Evolutionary conservation across 1,284 basidiomycete species (phyloP), one percentile per base, ranked within the genome.

Genomic region (Puccinia sorghi): DNA sequence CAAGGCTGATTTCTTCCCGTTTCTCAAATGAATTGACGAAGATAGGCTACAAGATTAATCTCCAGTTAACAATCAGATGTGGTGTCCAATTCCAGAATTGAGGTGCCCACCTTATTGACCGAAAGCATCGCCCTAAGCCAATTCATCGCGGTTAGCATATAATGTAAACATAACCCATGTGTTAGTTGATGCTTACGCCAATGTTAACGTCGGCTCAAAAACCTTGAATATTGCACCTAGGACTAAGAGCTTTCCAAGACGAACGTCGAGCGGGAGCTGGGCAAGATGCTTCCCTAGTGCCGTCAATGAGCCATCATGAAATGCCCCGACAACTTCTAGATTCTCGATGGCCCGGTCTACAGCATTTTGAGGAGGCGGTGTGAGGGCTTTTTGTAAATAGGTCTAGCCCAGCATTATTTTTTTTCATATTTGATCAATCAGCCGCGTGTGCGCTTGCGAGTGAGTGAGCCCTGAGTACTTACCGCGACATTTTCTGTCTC

Each of bases 21-120:
- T 90, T 90, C 46, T 96, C 93, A 83, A 91, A 88, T 0, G 93
- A 92, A 72, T 86, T 92, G 4, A 89, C 83, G 85, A 97, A 97
- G 52, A 97, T 84, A 1, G 94, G 91, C 83, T 96, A 96, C 89
- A 87, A n/a, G 93, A 92, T 0, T 91, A 90, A 50, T 93, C 88
- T 1, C 92, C 93, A n/a, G 94, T 87, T 27, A 92, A 87, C 69
- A 89, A 52, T 61, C 13, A 75, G 41, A 43, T 75, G 20, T n/a
- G 15, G 63, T n/a, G 20, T 39, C 37, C 50, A 20, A 59, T 63
- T 22, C n/a, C 39, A 57, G 4, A 54, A 70, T 43, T 41, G 12
- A 20, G 37, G 56, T 41, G 72, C 50, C 50, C 50, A 52, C 69
- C 50, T 71, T 79, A 41, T 72, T 72, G 52, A 79, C 72, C 3